Base-by-base conservation (phyloP, 495 filamentous ascomycete genomes). In the Penicillium robsamsonii region DNA sequence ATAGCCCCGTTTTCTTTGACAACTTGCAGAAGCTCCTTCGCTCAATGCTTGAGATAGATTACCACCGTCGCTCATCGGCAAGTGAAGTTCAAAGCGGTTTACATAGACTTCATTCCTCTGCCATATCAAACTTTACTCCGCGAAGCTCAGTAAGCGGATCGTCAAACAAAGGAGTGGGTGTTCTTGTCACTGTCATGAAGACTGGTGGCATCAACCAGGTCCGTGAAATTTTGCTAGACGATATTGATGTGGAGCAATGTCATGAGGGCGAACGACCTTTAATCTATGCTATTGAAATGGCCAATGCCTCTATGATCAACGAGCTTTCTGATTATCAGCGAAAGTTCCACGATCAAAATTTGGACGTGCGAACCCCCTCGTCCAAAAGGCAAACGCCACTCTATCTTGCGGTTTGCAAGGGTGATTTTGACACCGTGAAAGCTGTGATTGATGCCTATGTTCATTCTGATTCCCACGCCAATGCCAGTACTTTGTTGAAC, bases 361-460 rank as follows among this genome's bases (percentile, higher is more conserved):
- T 51, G 33, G 27, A 51, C n/a, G 48, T 51, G 31, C 18, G 17
- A n/a, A 35, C 33, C 37, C 20, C 12, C 18, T 51, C 48, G 9
- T 51, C 31, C 18, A 24, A 38, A 51, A n/a, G 31, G 4, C 7
- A 51, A n/a, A 51, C 48, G 2, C 48, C 48, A 12, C 31, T 51
- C 12, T 30, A 51, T 40, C 48, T 51, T 38, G 48, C 48, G 4
- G n/a, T 51, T 15, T 40, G 31, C 9, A 51, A 11, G 33, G 48
- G 48, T 5, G 20, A 51, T 8, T 33, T 40, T 15, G 20, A 24
- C 4, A 20, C 18, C 7, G 48, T 51, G 48, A 40, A 25, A 51
- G 30, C 37, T 22, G 33, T 51, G 11, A 51, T 51, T 18, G 48
- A 38, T 51, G 33, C 27, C 7, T 0, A 15, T 22, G 15, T 35